Evolutionary conservation across 495 filamentous ascomycete genomes (phyloP), one percentile per base, ranked within the genome.

Genomic region (Neurospora tetrasperma): DNA sequence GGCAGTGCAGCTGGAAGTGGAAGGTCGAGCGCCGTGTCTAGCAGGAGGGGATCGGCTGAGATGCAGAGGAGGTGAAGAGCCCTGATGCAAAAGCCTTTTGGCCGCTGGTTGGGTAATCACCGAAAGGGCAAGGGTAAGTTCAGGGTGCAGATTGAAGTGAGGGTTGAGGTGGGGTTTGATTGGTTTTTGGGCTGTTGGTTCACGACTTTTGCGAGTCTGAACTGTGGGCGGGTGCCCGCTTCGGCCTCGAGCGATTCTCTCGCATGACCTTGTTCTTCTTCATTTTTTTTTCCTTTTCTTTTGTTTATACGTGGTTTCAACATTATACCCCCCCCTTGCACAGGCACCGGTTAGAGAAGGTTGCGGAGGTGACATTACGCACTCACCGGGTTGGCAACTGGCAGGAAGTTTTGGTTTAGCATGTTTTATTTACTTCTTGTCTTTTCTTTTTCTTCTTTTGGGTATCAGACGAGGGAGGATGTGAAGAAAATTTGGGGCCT

Each of bases 61-160:
- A 18, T 66, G 54, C 54, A 74, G 71, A 71, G 70, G 75, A 76
- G 74, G 69, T 78, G 73, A 74, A 74, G 71, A 71, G 72, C 70
- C 72, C 38, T 66, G 23, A 38, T 66, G 54, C 54, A 66, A 39
- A 39, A 8, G 27, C 54, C 23, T 38, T 66, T 31, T 38, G 27
- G 27, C 54, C 54, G 14, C 27, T 62, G 23, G 27, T 62, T 14
- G 31, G 54, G 54, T 12, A 23, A 10, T 7, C 8, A 40, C 39
- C 20, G 8, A n/a, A 48, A 48, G 8, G n/a, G 44, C 18, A 48
- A 31, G 54, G 20, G 54, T 14, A 38, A 35, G 54, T 66, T 66
- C 18, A 66, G 54, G 12, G 54, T 66, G 54, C 14, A 8, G 1
- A 7, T 31, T 4, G 54, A 66, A 7, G 12, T 66, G 54, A 66